These are phyloP conservation scores for Diplodia mutila DNA, from an alignment of 2,329 filamentous ascomycete species.

Conservation along the genomic window DNA sequence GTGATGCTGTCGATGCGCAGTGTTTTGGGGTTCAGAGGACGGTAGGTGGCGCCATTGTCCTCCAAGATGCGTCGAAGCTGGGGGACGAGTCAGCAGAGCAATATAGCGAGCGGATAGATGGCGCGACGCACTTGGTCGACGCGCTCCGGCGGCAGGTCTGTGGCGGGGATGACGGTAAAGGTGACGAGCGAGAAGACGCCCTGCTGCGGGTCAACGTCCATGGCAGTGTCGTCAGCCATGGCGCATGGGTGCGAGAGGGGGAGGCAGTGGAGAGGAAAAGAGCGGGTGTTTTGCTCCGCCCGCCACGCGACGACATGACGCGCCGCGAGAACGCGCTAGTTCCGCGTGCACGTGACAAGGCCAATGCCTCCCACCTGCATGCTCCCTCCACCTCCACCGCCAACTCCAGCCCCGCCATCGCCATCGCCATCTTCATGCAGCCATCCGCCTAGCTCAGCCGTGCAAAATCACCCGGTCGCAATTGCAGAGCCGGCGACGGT, in stretches of 20 bases:
- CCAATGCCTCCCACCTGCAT: too few relatives aligned
- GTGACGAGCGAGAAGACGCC: slow-evolving; percentile 43
- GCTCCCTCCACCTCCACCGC: neutral
- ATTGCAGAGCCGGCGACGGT: neutral
- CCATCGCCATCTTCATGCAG: neutral
- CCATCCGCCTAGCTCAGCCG: neutral
- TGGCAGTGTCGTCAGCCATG: slow-evolving; percentile 17
- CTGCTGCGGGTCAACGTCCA: slow-evolving; percentile 30
- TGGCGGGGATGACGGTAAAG: slow-evolving; percentile 51
- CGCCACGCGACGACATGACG: slow-evolving; percentile 3
- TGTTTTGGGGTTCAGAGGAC: slow-evolving; percentile 44
- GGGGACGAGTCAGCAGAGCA: slow-evolving; percentile 31
- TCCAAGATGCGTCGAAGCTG: slow-evolving; percentile 54
- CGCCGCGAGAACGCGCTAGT: slow-evolving; percentile 14
- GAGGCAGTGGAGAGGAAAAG: neutral
- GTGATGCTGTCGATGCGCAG: slow-evolving; percentile 47
- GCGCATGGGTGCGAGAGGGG: neutral
- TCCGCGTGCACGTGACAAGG: slow-evolving; percentile 7
- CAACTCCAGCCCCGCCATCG: neutral
- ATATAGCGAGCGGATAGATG: neutral
- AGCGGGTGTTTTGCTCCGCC: slow-evolving; percentile 1
- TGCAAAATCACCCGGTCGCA: too few relatives aligned
- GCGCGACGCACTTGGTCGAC: slow-evolving; percentile 34
- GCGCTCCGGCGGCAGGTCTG: slow-evolving; percentile 37
- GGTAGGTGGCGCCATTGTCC: slow-evolving; percentile 54